A percentile compares a stretch with the other conserved stretches of the same genome.
Evolutionary conservation across 495 filamentous ascomycete species (phyloP).

Genomic region (Neurospora sp.): DNA sequence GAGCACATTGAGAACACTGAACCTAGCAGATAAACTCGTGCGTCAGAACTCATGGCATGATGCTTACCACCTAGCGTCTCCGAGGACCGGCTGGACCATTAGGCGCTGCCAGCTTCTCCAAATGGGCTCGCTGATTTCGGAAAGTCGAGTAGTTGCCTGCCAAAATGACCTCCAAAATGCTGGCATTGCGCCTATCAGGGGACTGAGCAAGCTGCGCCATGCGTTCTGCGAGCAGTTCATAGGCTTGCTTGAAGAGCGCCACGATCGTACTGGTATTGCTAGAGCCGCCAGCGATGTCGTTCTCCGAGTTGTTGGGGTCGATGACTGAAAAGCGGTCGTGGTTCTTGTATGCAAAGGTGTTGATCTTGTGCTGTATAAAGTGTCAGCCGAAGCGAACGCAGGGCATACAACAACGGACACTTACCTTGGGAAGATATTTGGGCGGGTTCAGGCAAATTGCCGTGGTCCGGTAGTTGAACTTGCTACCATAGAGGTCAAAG

Average conservation of each 20-base stretch:
- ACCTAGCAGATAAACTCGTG: neutral
- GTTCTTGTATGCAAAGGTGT: constrained; percentile 34
- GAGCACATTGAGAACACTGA: neutral
- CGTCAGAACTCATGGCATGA: neutral
- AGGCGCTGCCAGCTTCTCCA: constrained; percentile 15
- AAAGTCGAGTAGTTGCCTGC: constrained; percentile 66
- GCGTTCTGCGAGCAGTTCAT: constrained; percentile 41
- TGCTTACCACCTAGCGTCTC: neutral
- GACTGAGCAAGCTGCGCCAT: constrained; percentile 37
- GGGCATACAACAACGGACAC: constrained; percentile 12
- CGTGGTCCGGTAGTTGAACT: constrained; percentile 53
- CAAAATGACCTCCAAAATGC: constrained; percentile 56
- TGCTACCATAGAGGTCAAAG: constrained; percentile 76
- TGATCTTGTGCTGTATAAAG: constrained; percentile 21
- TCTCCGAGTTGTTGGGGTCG: constrained; percentile 74
- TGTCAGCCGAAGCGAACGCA: constrained; percentile 10
- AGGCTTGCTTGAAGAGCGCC: constrained; percentile 52
- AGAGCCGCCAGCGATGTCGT: constrained; percentile 82
- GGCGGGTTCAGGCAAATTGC: constrained; percentile 71
- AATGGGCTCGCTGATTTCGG: constrained; percentile 46
- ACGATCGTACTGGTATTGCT: constrained; percentile 53
- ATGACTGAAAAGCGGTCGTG: constrained; percentile 59
- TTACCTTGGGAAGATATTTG: constrained; percentile 61
- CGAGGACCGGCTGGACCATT: neutral
- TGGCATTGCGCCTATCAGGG: constrained; percentile 24